Evolutionary conservation across 495 filamentous ascomycete species (phyloP).

Genomic region (Aspergillus nidulans): DNA sequence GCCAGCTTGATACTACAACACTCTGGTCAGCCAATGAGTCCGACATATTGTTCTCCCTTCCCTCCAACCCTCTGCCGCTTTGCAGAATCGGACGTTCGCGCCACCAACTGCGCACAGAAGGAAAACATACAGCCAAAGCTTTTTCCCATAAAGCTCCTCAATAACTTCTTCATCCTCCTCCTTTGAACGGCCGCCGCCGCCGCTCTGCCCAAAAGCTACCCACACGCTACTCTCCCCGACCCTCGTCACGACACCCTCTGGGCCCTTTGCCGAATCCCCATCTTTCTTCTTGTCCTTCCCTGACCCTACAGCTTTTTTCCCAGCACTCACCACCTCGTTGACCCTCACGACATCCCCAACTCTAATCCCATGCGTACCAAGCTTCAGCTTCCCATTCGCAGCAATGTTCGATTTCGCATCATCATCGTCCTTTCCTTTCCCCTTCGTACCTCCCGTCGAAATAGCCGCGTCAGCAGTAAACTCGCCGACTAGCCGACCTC

Average conservation of each 20-base stretch:
- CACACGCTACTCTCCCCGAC: conserved; percentile 54
- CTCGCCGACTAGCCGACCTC: conserved; percentile 81
- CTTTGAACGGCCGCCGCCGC: conserved; percentile 41
- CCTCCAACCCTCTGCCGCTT: too few species aligned
- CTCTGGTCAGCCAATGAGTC: conserved; percentile 4
- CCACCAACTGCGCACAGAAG: neutral
- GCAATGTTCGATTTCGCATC: conserved; percentile 27
- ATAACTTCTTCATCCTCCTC: conserved; percentile 58
- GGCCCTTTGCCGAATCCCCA: conserved; percentile 47
- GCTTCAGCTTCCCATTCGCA: conserved; percentile 25
- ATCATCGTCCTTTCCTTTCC: conserved; percentile 18
- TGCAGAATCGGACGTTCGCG: too few species aligned
- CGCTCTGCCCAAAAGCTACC: conserved; percentile 67
- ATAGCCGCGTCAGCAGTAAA: conserved; percentile 71
- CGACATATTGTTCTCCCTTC: neutral
- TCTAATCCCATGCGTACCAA: conserved; percentile 79
- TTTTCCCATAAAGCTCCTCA: conserved; percentile 55
- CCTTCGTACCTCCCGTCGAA: conserved; percentile 18
- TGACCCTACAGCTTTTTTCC: conserved; percentile 58
- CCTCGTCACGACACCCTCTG: conserved; percentile 76
- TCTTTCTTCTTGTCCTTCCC: conserved; percentile 66
- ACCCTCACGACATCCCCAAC: conserved; percentile 85
- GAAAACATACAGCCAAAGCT: conserved; percentile 55
- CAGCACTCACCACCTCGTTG: conserved; percentile 69
- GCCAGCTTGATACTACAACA: conserved; percentile 75